Base-by-base conservation (phyloP, 2,329 filamentous ascomycete genomes). In the Colletotrichum melonis region DNA sequence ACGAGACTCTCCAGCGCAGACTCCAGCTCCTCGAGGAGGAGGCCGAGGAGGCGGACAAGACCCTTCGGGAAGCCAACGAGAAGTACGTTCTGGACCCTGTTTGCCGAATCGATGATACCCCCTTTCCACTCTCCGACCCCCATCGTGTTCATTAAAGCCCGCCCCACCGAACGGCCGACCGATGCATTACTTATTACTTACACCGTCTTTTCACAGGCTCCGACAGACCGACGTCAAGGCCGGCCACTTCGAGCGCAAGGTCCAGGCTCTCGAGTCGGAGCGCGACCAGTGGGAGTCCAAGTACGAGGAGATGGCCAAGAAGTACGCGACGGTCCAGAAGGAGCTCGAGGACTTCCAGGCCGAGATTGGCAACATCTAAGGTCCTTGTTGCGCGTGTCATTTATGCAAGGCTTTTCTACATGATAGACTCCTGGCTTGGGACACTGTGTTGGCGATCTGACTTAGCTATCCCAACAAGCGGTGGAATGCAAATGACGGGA, bases 191-290 rank as follows among this genome's bases (percentile, higher is more conserved):
- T n/a, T 56, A 68, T 60, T 70, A 70, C 67, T 73, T 71, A 73
- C 71, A 74, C 70, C 62, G 68, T 63, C 72, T 67, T 77, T 65
- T 76, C 71, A 77, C 79, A 99, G 97, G 88, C 94, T 98, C 82
- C 95, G 97, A 84, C 95, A 98, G 88, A 98, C 97, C 87, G 97
- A 99, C 84, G 95, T 98, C 87, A 98, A 98, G 90, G 95, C 96
- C 81, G 97, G 96, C 80, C 96, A 99, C 89, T 98, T 96, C 86
- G 97, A 99, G 89, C 97, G 97, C 87, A 98, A 98, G 90, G 97
- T 98, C 79, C 95, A 98, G 86, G 96, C 97, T 80, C 92, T 98
- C 81, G 97, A 99, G 88, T 89, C 91, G 81, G 91, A 95, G 84
- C 93, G 94, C 80, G 95, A 98, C 86, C 92, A 95, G 85, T 98